phyloP scores from a whole-genome alignment of 768 basidiomycete species.

The Lactarius evosmus region DNA sequence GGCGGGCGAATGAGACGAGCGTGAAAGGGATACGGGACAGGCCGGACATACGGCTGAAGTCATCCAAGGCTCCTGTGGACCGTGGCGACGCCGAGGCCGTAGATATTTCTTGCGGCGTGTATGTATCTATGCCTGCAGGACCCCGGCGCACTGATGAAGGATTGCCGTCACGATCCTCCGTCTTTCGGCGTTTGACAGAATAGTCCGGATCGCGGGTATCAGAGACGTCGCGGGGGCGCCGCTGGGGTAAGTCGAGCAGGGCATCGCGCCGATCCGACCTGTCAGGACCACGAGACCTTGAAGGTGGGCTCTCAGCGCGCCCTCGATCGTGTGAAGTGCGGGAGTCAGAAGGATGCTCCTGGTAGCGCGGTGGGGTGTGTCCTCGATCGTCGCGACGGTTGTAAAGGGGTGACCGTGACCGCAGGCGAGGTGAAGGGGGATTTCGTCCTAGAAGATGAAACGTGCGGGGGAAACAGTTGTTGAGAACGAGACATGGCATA shows the following conservation, averaged over 20 bases:
- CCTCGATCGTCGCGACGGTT: constrained; percentile 22
- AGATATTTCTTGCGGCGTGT: constrained; percentile 13
- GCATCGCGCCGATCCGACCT: constrained; percentile 15
- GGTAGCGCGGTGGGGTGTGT: constrained; percentile 19
- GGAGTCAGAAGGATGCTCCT: constrained; percentile 15
- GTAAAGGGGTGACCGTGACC: constrained; percentile 22
- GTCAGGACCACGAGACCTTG: constrained; percentile 11
- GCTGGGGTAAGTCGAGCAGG: constrained; percentile 22
- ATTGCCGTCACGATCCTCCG: constrained; percentile 20
- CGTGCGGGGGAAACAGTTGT: constrained; percentile 25
- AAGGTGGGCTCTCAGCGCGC: constrained; percentile 24
- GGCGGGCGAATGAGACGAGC: constrained; percentile 16
- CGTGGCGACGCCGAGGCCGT: constrained; percentile 24
- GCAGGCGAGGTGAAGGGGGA: constrained; percentile 24
- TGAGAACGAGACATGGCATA: constrained; percentile 27
- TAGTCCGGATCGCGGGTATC: constrained; percentile 21
- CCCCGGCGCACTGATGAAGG: constrained; percentile 17
- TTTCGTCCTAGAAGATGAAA: constrained; percentile 31
- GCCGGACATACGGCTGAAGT: constrained; percentile 27
- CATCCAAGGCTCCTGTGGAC: constrained; percentile 19
- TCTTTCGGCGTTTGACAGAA: constrained; percentile 24
- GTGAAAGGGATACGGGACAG: constrained; percentile 15
- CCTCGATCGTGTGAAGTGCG: constrained; percentile 15
- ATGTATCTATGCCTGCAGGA: constrained; percentile 15
- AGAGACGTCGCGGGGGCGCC: constrained; percentile 19